phyloP scores from a whole-genome alignment of 2,329 filamentous ascomycete genomes.

The Westerdykella ornata region DNA sequence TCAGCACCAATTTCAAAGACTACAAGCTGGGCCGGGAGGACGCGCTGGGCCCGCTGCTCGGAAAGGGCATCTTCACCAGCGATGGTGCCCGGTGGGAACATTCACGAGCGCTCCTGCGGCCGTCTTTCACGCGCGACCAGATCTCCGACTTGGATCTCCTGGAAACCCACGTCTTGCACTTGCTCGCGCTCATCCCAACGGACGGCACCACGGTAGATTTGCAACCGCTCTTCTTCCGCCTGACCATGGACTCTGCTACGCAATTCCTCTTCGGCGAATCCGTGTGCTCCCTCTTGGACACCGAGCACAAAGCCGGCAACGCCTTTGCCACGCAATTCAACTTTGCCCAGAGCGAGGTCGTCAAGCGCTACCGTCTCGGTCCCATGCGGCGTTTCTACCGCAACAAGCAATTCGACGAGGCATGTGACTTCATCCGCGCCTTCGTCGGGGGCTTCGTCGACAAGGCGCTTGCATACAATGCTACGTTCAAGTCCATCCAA shows the following conservation, averaged over 20 bases:
- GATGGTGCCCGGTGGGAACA: conserved; percentile 31
- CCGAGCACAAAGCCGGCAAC: background rate
- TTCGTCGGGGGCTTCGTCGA: background rate
- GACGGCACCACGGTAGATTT: conserved; percentile 26
- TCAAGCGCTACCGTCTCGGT: background rate
- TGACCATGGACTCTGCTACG: conserved; percentile 61
- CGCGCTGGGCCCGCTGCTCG: conserved; percentile 24
- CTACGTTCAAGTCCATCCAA: background rate
- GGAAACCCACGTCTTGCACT: conserved; percentile 48
- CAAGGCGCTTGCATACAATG: no score
- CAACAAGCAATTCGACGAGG: background rate
- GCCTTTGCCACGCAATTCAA: background rate
- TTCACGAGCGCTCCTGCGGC: conserved; percentile 41
- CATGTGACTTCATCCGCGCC: background rate
- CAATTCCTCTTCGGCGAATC: conserved; percentile 54
- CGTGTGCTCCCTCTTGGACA: conserved; percentile 7
- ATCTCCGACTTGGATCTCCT: conserved; percentile 49
- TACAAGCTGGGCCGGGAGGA: no score
- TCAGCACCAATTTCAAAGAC: no score
- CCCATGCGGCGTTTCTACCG: background rate
- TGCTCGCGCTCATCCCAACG: conserved; percentile 52
- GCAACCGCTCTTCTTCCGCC: conserved; percentile 52
- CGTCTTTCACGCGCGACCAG: conserved; percentile 44
- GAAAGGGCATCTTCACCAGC: conserved; percentile 38
- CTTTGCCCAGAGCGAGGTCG: background rate